phyloP scores from a whole-genome alignment of 2,329 filamentous ascomycete species.

The Aschersonia sp. region DNA sequence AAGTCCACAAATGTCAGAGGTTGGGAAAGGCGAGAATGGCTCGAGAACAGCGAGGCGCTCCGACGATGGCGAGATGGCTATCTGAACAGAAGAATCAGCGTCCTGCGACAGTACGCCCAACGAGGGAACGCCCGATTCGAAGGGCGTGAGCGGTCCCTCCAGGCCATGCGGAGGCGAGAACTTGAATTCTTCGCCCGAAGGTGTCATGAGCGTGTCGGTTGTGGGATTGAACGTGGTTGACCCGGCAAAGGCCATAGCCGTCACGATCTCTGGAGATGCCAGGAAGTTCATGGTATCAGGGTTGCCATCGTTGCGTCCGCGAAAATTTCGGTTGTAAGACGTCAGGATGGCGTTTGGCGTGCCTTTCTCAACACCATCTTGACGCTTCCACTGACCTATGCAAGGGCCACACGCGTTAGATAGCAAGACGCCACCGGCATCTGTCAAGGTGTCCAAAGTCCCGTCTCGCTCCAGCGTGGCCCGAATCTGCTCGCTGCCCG shows the following conservation, averaged over 20 bases:
- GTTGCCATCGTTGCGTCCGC: conserved; percentile 93
- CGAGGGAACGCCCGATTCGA: conserved; percentile 61
- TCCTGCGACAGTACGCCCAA: conserved; percentile 60
- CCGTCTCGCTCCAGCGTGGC: conserved; percentile 84
- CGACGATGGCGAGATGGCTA: conserved; percentile 77
- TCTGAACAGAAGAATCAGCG: conserved; percentile 54
- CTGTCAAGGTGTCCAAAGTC: conserved; percentile 72
- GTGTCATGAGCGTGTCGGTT: conserved; percentile 69
- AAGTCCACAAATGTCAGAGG: conserved; percentile 58
- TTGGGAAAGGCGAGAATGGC: conserved; percentile 75
- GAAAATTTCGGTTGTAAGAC: conserved; percentile 98
- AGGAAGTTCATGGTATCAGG: conserved; percentile 97
- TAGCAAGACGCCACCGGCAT: conserved; percentile 76
- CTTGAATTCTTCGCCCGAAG: conserved; percentile 68
- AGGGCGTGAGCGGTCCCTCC: conserved; percentile 47
- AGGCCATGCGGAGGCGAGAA: conserved; percentile 68
- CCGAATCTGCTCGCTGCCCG: conserved; percentile 91
- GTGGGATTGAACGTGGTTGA: conserved; percentile 92
- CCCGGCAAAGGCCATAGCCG: conserved; percentile 87
- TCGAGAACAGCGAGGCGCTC: conserved; percentile 82
- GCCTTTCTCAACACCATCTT: conserved; percentile 71
- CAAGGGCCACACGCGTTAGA: conserved; percentile 93
- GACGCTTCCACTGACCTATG: conserved; percentile 90
- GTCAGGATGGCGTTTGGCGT: conserved; percentile 88
- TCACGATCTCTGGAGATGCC: conserved; percentile 90